Evolutionary conservation across 495 filamentous ascomycete species (phyloP).

Genomic region (Terfezia claveryi): DNA sequence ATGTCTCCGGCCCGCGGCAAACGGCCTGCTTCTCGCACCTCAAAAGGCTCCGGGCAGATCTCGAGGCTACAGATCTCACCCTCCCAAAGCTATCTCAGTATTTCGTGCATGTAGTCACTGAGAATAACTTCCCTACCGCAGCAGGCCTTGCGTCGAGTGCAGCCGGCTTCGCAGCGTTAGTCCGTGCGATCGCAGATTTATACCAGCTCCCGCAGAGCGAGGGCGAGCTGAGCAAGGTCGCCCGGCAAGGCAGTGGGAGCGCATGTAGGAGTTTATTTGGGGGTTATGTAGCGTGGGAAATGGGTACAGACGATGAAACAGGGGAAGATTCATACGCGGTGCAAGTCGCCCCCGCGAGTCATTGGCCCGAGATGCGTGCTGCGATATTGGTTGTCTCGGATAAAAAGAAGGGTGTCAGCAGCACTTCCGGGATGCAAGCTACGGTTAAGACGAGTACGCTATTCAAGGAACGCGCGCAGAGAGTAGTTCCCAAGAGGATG

Average conservation of each 20-base stretch:
- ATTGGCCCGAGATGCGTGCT: conserved; percentile 92
- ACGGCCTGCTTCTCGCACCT: conserved; percentile 79
- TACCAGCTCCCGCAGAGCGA: conserved; percentile 63
- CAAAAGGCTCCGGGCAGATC: conserved; percentile 44
- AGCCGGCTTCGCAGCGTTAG: conserved; percentile 84
- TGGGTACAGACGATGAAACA: conserved; percentile 39
- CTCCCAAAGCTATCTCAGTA: conserved; percentile 54
- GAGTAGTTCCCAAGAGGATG: conserved; percentile 70
- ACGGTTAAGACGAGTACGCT: conserved; percentile 72
- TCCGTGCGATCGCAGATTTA: conserved; percentile 76
- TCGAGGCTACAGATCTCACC: conserved; percentile 48
- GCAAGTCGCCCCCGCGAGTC: conserved; percentile 58
- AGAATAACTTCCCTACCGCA: conserved; percentile 98
- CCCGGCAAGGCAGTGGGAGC: conserved; percentile 84
- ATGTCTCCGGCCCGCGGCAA: conserved; percentile 67
- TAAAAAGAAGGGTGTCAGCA: conserved; percentile 82
- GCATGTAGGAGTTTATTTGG: conserved; percentile 83
- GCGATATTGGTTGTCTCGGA: conserved; percentile 73
- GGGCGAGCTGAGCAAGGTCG: conserved; percentile 63
- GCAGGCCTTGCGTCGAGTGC: conserved; percentile 87
- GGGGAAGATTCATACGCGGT: conserved; percentile 69
- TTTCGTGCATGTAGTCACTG: conserved; percentile 61
- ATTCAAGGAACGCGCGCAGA: conserved; percentile 46
- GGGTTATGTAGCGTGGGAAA: conserved; percentile 86
- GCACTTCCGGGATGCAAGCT: conserved; percentile 86